These are phyloP conservation scores for Isochrysis galbana DNA, from an alignment of 78 protist species.

Conservation along the genomic window DNA sequence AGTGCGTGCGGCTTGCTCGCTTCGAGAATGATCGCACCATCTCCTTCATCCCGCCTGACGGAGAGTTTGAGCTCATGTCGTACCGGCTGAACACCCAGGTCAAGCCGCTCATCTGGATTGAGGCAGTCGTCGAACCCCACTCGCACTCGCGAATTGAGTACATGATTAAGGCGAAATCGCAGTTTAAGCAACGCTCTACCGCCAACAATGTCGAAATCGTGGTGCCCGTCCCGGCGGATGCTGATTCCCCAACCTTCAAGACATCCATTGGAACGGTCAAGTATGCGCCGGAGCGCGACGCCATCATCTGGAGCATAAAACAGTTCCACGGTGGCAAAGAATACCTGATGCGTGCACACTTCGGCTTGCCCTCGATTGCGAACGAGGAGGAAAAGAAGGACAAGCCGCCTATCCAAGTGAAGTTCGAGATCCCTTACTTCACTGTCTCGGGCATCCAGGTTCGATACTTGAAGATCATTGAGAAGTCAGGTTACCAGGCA, in stretches of 20 bases:
- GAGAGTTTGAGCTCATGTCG: conserved; percentile 96
- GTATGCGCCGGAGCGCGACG: conserved; percentile 92
- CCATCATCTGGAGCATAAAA: conserved; percentile 95
- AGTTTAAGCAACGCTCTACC: conserved; percentile 84
- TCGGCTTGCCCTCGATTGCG: conserved; percentile 89
- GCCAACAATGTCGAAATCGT: conserved; percentile 92
- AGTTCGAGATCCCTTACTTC: conserved; percentile 98
- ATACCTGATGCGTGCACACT: conserved; percentile 86
- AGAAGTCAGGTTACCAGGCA: conserved; percentile 95
- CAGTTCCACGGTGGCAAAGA: conserved; percentile 90
- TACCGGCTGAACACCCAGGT: conserved; percentile 90
- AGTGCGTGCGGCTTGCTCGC: conserved; percentile 91
- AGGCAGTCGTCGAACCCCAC: conserved; percentile 83
- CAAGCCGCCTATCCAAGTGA: conserved; percentile 88
- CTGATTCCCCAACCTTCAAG: conserved; percentile 92
- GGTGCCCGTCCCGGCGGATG: conserved; percentile 97
- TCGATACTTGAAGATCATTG: conserved; percentile 95
- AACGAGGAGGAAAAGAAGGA: conserved; percentile 66
- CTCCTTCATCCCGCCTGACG: conserved; percentile 97
- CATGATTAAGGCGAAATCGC: conserved; percentile 87
- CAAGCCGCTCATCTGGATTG: conserved; percentile 94
- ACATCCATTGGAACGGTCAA: conserved; percentile 71
- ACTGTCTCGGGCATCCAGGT: conserved; percentile 98
- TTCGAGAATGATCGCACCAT: conserved; percentile 96
- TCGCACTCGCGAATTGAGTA: conserved; percentile 85